Percentiles rank a stretch among this genome's conserved stretches.
Conservation (phyloP, 805 yeast genomes). For the Monosporozyma siamensis region DNA sequence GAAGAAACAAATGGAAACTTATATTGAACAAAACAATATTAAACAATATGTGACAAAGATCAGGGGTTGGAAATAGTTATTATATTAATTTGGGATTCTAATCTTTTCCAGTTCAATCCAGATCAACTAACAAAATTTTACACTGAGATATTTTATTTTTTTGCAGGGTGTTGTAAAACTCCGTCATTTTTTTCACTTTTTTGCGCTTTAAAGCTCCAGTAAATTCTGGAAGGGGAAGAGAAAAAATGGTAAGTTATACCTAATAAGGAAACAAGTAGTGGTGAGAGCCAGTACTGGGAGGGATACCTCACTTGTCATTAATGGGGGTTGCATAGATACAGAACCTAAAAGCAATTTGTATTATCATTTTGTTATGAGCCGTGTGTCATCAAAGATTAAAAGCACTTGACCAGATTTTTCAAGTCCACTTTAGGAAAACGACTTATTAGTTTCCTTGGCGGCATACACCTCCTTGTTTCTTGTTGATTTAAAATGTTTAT, state of each 20-base stretch:
- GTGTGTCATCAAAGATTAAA: too few relatives aligned
- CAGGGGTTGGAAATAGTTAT: too few relatives aligned
- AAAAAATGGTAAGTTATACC: not conserved
- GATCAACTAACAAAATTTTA: not conserved
- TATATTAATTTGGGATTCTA: too few relatives aligned
- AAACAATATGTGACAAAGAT: too few relatives aligned
- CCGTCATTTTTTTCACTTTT: not conserved
- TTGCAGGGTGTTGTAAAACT: not conserved
- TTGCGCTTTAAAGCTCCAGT: not conserved
- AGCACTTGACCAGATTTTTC: too few relatives aligned
- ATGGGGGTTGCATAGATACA: too few relatives aligned
- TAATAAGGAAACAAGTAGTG: too few relatives aligned
- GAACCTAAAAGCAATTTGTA: too few relatives aligned
- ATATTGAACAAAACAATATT: not conserved
- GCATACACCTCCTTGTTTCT: not conserved
- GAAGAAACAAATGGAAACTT: not conserved
- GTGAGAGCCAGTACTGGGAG: too few relatives aligned
- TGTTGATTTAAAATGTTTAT: not conserved
- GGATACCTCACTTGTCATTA: too few relatives aligned
- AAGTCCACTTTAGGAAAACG: not conserved
- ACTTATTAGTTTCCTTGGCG: not conserved
- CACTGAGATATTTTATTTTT: not conserved
- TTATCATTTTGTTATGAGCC: too few relatives aligned
- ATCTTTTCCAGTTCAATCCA: not conserved
- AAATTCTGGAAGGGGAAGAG: not conserved